These are phyloP conservation scores for Wickerhamiella spandovensis DNA, from an alignment of 805 yeast species.

Conservation along the genomic window DNA sequence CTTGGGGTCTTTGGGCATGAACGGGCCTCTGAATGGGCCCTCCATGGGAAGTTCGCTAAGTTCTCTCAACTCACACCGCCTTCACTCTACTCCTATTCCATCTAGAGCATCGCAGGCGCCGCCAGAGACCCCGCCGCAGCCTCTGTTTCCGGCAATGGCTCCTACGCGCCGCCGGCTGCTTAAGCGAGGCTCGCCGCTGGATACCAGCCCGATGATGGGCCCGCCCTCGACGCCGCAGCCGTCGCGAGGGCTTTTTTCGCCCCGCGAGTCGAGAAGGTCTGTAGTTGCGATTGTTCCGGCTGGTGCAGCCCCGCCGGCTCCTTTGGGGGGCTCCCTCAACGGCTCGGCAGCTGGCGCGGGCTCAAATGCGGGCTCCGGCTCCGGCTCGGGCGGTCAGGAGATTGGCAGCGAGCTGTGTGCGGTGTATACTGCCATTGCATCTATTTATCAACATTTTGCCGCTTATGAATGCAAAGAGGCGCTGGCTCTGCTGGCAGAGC, in stretches of 20 bases:
- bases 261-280: not conserved
- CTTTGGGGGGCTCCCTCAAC: too few species aligned
- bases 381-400: not conserved
- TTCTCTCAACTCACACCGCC: too few species aligned
- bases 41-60: too few species aligned
- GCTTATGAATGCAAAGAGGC: slow-evolving; percentile 71
- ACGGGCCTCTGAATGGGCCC: too few species aligned
- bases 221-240: not conserved
- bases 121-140: not conserved
- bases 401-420: not conserved
- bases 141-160: not conserved
- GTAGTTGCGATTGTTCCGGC: too few species aligned
- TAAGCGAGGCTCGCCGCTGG: not conserved
- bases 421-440: not conserved
- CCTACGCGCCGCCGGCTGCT: not conserved
- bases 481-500: slow-evolving; percentile 46
- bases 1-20: too few species aligned
- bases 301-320: too few species aligned
- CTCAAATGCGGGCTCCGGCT: too few species aligned
- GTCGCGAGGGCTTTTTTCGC: not conserved
- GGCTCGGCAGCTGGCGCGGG: too few species aligned
- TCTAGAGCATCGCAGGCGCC: not conserved
- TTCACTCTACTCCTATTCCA: not conserved
- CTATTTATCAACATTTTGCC: slow-evolving; percentile 5
- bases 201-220: not conserved